A percentile compares a stretch with the other conserved stretches of the same genome.
Conservation (phyloP, 2,329 filamentous ascomycete genomes). For the Teratosphaeria zuluensis region DNA sequence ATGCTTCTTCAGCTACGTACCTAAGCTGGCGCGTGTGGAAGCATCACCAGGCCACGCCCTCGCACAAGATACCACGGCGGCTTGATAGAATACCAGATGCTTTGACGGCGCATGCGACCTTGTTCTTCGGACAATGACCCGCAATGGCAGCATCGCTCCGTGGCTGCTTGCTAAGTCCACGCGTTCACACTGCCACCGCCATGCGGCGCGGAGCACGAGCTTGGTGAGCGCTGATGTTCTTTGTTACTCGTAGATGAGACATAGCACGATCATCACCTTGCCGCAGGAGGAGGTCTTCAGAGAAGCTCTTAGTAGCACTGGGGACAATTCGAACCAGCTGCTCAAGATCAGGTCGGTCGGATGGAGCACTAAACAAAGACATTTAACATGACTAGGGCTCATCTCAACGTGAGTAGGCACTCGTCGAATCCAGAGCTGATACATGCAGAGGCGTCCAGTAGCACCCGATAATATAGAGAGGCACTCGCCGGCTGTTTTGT, state of each 20-base stretch:
- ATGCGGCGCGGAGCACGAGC: not conserved
- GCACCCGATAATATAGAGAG: not conserved
- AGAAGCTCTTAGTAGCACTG: not conserved
- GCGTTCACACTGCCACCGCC: not conserved
- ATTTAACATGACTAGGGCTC: not conserved
- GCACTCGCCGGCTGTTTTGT: not conserved
- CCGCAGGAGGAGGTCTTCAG: not conserved
- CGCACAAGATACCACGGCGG: not conserved
- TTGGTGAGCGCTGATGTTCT: not conserved
- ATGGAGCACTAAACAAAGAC: not conserved
- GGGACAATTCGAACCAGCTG: no score
- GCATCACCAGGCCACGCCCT: not conserved
- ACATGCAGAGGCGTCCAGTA: not conserved
- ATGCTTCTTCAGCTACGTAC: not conserved
- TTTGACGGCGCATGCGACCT: not conserved
- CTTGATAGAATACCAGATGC: not conserved
- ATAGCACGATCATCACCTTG: no score
- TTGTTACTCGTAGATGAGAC: no score
- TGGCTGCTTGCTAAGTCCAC: not conserved
- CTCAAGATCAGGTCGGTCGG: no score
- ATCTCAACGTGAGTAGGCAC: not conserved
- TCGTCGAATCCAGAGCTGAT: not conserved
- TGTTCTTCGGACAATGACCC: not conserved
- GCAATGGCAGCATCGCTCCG: not conserved
- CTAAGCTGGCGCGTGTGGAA: not conserved